Percentiles rank a stretch among this genome's conserved stretches.
These are phyloP conservation scores for Vicia villosa DNA, from an alignment of 306 rosid genomes.

Conservation along the genomic window DNA sequence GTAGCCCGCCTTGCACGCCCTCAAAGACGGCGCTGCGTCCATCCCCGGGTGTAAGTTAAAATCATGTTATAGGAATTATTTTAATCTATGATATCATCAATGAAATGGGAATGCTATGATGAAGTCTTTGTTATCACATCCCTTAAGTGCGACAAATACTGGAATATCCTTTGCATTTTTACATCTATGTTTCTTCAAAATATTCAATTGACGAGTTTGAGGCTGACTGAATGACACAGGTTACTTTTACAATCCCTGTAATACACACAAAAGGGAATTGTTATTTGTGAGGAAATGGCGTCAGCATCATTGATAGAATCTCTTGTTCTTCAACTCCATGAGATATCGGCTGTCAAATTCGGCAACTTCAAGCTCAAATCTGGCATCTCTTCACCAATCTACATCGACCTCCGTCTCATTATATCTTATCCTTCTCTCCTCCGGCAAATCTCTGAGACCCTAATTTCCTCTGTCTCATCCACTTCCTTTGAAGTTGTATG, in stretches of 20 bases:
- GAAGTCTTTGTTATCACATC: not conserved
- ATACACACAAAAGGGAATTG: too few species aligned
- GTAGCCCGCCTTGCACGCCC: too few species aligned
- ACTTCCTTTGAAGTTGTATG: slow-evolving; percentile 68
- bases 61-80: not conserved
- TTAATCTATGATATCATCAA: not conserved
- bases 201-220: slow-evolving; percentile 6
- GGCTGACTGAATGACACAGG: slow-evolving; percentile 24
- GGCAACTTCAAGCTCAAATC: slow-evolving; percentile 93
- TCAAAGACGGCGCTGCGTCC: too few species aligned
- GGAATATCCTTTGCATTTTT: slow-evolving; percentile 11
- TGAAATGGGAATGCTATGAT: not conserved
- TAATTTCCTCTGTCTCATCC: slow-evolving; percentile 65
- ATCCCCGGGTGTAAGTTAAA: not conserved
- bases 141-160: not conserved
- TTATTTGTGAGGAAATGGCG: slow-evolving; percentile 38
- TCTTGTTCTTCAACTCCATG: slow-evolving; percentile 73
- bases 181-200: not conserved
- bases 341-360: slow-evolving; percentile 89
- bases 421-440: slow-evolving; percentile 86
- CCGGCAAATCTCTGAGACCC: slow-evolving; percentile 70
- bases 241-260: too few species aligned
- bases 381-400: slow-evolving; percentile 86
- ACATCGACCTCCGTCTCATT: slow-evolving; percentile 88
- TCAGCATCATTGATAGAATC: slow-evolving; percentile 61